These are phyloP conservation scores for Gremmenia infestans DNA, from an alignment of 2,329 filamentous ascomycete species.

Conservation along the genomic window DNA sequence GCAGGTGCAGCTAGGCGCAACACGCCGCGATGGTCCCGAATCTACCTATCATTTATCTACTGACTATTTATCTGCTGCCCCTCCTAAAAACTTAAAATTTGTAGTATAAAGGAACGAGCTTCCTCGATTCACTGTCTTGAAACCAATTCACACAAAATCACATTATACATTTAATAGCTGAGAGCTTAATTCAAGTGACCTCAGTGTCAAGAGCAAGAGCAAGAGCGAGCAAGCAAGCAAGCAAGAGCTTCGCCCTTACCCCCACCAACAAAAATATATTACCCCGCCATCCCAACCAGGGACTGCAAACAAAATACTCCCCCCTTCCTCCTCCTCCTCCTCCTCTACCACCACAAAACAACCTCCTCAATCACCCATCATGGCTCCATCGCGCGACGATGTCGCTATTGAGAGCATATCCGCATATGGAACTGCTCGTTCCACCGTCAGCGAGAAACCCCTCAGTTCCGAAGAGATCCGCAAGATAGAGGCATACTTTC, in stretches of 20 bases:
- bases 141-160: too few relatives aligned
- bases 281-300: background rate
- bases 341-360: background rate
- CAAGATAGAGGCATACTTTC: slow-evolving; percentile 68
- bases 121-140: background rate
- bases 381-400: slow-evolving; percentile 25
- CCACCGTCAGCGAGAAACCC: slow-evolving; percentile 57
- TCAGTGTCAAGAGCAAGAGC: too few relatives aligned
- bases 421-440: slow-evolving; percentile 60
- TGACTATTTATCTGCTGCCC: background rate
- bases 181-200: too few relatives aligned
- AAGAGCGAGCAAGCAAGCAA: too few relatives aligned
- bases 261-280: background rate
- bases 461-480: slow-evolving; percentile 61
- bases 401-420: slow-evolving; percentile 51
- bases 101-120: background rate
- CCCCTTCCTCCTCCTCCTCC: background rate
- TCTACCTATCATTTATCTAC: background rate
- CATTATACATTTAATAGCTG: too few relatives aligned
- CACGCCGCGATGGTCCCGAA: too few relatives aligned
- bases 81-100: background rate
- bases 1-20: too few relatives aligned
- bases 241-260: too few relatives aligned
- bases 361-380: slow-evolving; percentile 3
- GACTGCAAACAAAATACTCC: background rate